phyloP scores from a whole-genome alignment of 768 basidiomycete species.

The Xerocomellus intermedius region DNA sequence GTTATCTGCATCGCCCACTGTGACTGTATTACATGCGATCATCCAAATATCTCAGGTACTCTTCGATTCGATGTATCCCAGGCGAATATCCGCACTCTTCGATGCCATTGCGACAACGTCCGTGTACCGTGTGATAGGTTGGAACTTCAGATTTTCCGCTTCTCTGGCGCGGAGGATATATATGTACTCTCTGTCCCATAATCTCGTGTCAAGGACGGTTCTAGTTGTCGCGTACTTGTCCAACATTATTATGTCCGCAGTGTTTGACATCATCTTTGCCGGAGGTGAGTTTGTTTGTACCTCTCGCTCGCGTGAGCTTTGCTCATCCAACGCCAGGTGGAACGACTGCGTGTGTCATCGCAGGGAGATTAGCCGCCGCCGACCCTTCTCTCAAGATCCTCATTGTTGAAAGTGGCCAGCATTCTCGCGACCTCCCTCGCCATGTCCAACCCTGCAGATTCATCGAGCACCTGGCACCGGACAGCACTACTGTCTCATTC shows the following conservation, averaged over 20 bases:
- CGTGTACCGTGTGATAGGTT: too few species aligned
- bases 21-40: too few species aligned
- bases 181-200: background rate
- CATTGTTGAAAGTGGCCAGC: slow-evolving; percentile 57
- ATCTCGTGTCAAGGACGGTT: too few species aligned
- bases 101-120: background rate
- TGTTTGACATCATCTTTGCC: slow-evolving; percentile 54
- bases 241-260: slow-evolving; percentile 1
- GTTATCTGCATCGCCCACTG: too few species aligned
- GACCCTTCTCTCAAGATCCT: slow-evolving; percentile 57
- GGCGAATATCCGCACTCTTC: too few species aligned
- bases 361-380: slow-evolving; percentile 48
- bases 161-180: background rate
- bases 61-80: too few species aligned
- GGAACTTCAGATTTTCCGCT: too few species aligned
- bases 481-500: slow-evolving; percentile 43
- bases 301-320: background rate
- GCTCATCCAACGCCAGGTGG: slow-evolving; percentile 35
- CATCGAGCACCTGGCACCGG: slow-evolving; percentile 40
- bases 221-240: background rate
- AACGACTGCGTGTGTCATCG: slow-evolving; percentile 53
- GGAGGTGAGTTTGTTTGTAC: slow-evolving; percentile 40
- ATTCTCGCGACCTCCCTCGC: slow-evolving; percentile 43
- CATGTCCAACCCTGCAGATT: slow-evolving; percentile 57
- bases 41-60: too few species aligned